Conservation (phyloP, 495 filamentous ascomycete genomes). For the Annulohypoxylon moriforme region DNA sequence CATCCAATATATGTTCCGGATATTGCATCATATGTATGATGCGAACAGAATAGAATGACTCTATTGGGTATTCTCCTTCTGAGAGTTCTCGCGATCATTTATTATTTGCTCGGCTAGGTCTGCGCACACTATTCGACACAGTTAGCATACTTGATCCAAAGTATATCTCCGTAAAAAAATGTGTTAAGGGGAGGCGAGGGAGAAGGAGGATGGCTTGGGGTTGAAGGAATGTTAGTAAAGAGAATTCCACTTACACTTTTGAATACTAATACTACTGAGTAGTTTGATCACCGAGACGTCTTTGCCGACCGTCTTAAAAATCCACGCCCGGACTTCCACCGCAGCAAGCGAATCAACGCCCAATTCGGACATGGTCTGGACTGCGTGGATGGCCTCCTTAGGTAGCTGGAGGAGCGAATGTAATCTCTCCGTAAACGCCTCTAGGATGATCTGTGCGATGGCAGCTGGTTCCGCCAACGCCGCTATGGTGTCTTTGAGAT, state of each 20-base stretch:
- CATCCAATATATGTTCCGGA: not conserved
- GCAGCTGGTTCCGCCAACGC: constrained; percentile 20
- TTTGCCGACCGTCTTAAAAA: constrained; percentile 54
- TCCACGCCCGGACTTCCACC: constrained; percentile 73
- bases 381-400: constrained; percentile 39
- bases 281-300: constrained; percentile 61
- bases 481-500: constrained; percentile 44
- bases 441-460: constrained; percentile 38
- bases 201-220: not conserved
- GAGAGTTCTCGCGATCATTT: constrained; percentile 4
- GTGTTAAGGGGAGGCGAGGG: not conserved
- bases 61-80: not conserved
- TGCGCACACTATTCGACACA: constrained; percentile 29
- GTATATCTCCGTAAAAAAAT: not conserved
- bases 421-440: constrained; percentile 45
- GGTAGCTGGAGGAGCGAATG: constrained; percentile 48
- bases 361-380: constrained; percentile 51
- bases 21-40: not conserved
- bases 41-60: not conserved
- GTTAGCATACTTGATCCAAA: constrained; percentile 16
- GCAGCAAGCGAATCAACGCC: constrained; percentile 74
- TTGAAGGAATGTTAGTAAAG: not conserved
- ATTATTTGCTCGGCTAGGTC: constrained; percentile 39
- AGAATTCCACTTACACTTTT: constrained; percentile 34
- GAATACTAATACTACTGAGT: constrained; percentile 49